These are phyloP conservation scores for Pilaira anomala DNA, from an alignment of 192 early-diverging fungal species.

Conservation along the genomic window DNA sequence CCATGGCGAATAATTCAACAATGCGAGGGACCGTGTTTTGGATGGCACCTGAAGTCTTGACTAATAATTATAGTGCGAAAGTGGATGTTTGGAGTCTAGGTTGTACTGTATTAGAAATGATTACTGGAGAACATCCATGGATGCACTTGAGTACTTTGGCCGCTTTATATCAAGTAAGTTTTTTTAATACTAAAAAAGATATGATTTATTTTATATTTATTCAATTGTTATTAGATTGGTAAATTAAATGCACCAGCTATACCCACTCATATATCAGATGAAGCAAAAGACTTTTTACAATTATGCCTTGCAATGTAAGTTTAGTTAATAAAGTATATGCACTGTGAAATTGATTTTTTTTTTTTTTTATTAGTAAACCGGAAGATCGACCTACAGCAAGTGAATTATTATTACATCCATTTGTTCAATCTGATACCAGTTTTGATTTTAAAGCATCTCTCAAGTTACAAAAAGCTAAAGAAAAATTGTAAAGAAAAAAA, in stretches of 20 bases:
- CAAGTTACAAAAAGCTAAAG: not conserved
- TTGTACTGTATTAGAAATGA: conserved; percentile 92
- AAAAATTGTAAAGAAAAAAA: too few relatives aligned
- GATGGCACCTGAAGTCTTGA: conserved; percentile 95
- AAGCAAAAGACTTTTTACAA: conserved; percentile 72
- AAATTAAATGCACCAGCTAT: conserved; percentile 79
- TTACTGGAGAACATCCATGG: conserved; percentile 81
- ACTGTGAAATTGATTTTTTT: not conserved
- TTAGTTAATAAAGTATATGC: not conserved
- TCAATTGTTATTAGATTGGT: conserved; percentile 38
- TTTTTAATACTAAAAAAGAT: too few relatives aligned
- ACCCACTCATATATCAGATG: conserved; percentile 64
- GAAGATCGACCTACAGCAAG: conserved; percentile 69
- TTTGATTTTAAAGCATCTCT: conserved; percentile 44
- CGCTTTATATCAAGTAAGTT: conserved; percentile 48
- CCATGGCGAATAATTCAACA: not conserved
- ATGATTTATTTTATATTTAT: not conserved
- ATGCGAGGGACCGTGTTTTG: conserved; percentile 68
- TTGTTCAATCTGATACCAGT: conserved; percentile 51
- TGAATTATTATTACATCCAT: conserved; percentile 63
- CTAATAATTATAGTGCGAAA: conserved; percentile 81
- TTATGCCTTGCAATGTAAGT: conserved; percentile 70
- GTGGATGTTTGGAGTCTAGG: conserved; percentile 91
- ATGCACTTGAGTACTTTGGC: conserved; percentile 34
- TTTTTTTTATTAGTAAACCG: conserved; percentile 52